These are phyloP conservation scores for Solanum commersonii DNA, from an alignment of 257 asterid genomes.

Conservation along the genomic window DNA sequence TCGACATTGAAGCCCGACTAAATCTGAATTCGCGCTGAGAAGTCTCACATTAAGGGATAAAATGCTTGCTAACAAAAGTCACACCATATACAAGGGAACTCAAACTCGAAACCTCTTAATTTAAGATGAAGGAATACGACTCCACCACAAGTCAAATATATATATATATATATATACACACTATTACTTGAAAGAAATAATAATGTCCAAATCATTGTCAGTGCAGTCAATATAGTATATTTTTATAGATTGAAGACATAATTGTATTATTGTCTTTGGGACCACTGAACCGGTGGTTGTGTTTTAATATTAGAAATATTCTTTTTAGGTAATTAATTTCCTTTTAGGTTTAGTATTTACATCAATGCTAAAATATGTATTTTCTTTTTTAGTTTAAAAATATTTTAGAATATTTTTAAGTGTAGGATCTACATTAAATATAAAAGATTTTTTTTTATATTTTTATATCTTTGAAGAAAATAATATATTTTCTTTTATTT, in stretches of 20 bases:
- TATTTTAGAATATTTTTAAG: background rate
- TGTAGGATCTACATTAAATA: background rate
- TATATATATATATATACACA: background rate
- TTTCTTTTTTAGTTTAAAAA: background rate
- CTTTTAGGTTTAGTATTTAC: background rate
- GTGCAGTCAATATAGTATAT: background rate
- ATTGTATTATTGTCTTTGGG: background rate
- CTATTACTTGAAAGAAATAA: background rate
- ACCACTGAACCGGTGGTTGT: background rate
- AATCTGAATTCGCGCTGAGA: rapidly evolving
- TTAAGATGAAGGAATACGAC: no score
- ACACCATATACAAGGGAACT: rapidly evolving
- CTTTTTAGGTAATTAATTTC: background rate
- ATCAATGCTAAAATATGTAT: background rate
- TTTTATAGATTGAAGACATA: background rate
- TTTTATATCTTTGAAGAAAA: no score
- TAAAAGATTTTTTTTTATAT: background rate
- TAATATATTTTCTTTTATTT: background rate
- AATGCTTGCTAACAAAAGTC: background rate
- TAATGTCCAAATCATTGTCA: background rate
- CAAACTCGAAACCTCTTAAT: background rate
- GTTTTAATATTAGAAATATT: background rate
- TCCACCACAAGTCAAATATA: background rate
- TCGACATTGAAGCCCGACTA: rapidly evolving
- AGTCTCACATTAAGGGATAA: rapidly evolving